Conservation (phyloP, 2,329 filamentous ascomycete species). For the Xylariaceae sp. region DNA sequence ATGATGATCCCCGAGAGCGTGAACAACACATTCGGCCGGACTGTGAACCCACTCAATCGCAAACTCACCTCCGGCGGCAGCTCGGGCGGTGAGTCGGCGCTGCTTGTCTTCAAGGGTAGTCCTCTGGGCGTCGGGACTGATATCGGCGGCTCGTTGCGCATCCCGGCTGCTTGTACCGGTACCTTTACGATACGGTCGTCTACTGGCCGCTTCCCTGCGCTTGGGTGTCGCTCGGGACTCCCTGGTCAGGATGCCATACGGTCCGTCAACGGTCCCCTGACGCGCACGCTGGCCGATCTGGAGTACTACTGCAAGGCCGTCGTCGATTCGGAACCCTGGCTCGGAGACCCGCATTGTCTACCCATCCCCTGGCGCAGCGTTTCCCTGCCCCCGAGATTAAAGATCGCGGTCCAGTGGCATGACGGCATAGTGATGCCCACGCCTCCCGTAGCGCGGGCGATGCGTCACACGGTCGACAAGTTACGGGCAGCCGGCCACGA, state of each 20-base stretch:
- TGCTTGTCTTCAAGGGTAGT: slow-evolving; percentile 56
- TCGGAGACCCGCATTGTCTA: slow-evolving; percentile 52
- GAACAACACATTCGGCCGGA: slow-evolving; percentile 62
- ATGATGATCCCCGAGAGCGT: slow-evolving; percentile 67
- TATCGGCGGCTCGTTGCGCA: slow-evolving; percentile 34
- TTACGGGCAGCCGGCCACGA: slow-evolving; percentile 47
- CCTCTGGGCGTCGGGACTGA: slow-evolving; percentile 47
- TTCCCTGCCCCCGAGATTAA: slow-evolving; percentile 40
- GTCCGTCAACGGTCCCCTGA: slow-evolving; percentile 62
- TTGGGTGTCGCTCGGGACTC: slow-evolving; percentile 51
- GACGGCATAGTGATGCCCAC: slow-evolving; percentile 63
- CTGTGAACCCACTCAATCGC: slow-evolving; percentile 58
- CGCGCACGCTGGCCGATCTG: slow-evolving; percentile 52
- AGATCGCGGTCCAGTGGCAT: slow-evolving; percentile 59
- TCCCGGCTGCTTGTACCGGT: slow-evolving; percentile 34
- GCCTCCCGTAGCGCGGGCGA: slow-evolving; percentile 57
- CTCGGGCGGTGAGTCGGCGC: slow-evolving; percentile 63
- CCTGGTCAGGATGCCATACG: slow-evolving; percentile 61
- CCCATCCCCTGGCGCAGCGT: slow-evolving; percentile 53
- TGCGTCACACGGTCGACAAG: slow-evolving; percentile 43
- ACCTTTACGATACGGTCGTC: slow-evolving; percentile 38
- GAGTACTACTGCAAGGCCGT: slow-evolving; percentile 51
- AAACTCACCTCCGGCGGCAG: slow-evolving; percentile 59
- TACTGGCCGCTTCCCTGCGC: slow-evolving; percentile 56
- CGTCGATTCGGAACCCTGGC: slow-evolving; percentile 52